Conservation (phyloP, 257 asterid species). For the Salvia hispanica region DNA sequence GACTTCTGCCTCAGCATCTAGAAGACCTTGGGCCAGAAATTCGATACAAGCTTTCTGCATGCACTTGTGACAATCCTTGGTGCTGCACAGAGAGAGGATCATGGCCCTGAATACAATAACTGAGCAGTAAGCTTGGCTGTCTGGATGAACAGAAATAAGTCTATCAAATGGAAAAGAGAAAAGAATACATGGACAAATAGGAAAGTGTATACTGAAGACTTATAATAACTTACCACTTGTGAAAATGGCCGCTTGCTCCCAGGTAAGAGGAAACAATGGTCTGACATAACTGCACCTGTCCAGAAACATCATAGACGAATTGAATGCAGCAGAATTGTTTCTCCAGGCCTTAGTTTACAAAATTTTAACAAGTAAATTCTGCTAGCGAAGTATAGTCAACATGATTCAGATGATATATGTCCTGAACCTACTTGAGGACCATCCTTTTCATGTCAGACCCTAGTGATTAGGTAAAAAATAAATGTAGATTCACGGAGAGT, state of each 20-base stretch:
- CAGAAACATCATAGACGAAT: slow-evolving; percentile 21
- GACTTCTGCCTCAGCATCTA: slow-evolving; percentile 6
- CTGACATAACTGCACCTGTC: slow-evolving; percentile 42
- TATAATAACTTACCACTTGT: slow-evolving; percentile 38
- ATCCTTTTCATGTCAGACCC: neutral
- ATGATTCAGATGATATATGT: neutral
- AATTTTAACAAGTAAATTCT: neutral
- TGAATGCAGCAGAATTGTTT: slow-evolving; percentile 9
- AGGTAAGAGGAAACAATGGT: slow-evolving; percentile 34
- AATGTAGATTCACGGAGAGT: neutral
- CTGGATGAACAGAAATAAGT: slow-evolving; percentile 9
- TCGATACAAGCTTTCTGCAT: slow-evolving; percentile 42
- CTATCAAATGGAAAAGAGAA: slow-evolving; percentile 3
- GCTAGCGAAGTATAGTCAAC: neutral
- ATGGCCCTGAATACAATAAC: slow-evolving; percentile 44
- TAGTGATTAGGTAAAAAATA: neutral
- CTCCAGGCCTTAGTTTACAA: neutral
- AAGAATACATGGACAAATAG: slow-evolving; percentile 8
- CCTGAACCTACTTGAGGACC: neutral
- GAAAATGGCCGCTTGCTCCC: slow-evolving; percentile 57
- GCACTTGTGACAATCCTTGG: slow-evolving; percentile 41
- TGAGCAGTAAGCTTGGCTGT: slow-evolving; percentile 16
- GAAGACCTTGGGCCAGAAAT: slow-evolving; percentile 48
- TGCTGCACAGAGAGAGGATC: slow-evolving; percentile 41
- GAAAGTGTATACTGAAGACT: slow-evolving; percentile 3